phyloP scores from a whole-genome alignment of 371 early-diverging fungal genomes.

The Mucor racemosus region DNA sequence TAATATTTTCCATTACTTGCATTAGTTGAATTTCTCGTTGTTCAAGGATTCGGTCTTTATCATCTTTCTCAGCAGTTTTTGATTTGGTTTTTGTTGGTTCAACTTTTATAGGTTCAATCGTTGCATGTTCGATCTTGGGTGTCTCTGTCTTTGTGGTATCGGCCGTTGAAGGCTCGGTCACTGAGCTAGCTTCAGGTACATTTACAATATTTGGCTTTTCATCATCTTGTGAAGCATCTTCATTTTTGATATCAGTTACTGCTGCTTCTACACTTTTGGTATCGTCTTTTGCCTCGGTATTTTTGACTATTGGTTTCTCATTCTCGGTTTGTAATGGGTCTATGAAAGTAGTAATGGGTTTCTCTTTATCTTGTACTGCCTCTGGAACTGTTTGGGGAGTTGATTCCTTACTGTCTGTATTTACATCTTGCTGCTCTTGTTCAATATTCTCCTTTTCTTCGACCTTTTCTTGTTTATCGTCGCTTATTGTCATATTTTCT shows the following conservation, averaged over 20 bases:
- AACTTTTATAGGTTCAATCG: neutral
- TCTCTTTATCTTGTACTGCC: neutral
- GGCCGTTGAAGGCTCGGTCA: neutral
- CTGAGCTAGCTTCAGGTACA: neutral
- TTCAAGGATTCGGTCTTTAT: conserved; percentile 43
- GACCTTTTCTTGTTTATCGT: neutral
- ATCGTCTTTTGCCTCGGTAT: neutral
- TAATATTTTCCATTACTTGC: conserved; percentile 66
- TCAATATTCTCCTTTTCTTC: neutral
- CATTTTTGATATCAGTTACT: neutral
- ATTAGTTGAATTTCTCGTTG: conserved; percentile 71
- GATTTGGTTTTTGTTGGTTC: neutral
- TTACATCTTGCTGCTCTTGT: conserved; percentile 2
- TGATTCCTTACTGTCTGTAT: neutral
- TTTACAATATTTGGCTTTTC: neutral
- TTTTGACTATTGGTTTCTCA: too few species aligned
- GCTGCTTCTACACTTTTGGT: neutral
- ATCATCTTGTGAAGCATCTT: neutral
- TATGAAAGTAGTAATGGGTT: neutral
- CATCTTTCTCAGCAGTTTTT: neutral
- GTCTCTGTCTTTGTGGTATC: neutral
- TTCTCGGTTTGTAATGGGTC: neutral
- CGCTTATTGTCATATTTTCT: neutral
- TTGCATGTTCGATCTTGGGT: neutral
- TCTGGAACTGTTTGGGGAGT: neutral